phyloP scores from a whole-genome alignment of 2,329 filamentous ascomycete species.

The Colletotrichum orbiculare region DNA sequence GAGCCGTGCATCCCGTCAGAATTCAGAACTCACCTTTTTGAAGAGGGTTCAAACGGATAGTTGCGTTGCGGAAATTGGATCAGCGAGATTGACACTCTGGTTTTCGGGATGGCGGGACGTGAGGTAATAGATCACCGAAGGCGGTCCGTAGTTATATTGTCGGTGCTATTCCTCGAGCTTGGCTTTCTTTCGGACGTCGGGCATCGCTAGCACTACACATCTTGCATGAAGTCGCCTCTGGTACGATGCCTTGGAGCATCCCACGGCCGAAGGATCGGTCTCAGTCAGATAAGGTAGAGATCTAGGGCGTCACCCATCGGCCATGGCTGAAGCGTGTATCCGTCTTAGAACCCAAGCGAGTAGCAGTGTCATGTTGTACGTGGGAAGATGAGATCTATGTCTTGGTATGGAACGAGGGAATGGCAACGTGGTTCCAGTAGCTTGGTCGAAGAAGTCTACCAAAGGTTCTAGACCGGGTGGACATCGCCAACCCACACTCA shows the following conservation, averaged over 20 bases:
- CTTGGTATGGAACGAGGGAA: constrained; percentile 4
- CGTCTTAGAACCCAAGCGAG: neutral
- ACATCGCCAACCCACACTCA: too few species aligned
- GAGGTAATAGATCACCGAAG: neutral
- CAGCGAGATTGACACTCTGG: neutral
- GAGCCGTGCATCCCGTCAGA: too few species aligned
- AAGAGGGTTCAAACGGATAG: neutral
- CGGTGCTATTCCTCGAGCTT: too few species aligned
- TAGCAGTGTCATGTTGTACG: constrained; percentile 34
- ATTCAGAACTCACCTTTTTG: neutral
- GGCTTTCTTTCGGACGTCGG: neutral
- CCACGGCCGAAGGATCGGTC: neutral
- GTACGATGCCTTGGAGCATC: neutral
- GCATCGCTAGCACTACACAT: too few species aligned
- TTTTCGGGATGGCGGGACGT: constrained; percentile 2
- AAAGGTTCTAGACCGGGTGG: constrained; percentile 12
- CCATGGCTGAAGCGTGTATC: constrained; percentile 8
- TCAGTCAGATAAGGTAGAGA: constrained; percentile 4
- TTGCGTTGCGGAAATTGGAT: neutral
- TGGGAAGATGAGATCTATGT: constrained; percentile 3
- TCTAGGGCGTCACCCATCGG: neutral
- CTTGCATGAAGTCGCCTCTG: neutral
- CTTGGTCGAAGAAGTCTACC: constrained; percentile 24
- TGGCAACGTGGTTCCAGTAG: constrained; percentile 30
- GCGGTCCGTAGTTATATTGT: too few species aligned